Percentiles rank a stretch among this genome's conserved stretches.
Evolutionary conservation across 495 filamentous ascomycete species (phyloP).

Genomic region (Haplographium delicatum): DNA sequence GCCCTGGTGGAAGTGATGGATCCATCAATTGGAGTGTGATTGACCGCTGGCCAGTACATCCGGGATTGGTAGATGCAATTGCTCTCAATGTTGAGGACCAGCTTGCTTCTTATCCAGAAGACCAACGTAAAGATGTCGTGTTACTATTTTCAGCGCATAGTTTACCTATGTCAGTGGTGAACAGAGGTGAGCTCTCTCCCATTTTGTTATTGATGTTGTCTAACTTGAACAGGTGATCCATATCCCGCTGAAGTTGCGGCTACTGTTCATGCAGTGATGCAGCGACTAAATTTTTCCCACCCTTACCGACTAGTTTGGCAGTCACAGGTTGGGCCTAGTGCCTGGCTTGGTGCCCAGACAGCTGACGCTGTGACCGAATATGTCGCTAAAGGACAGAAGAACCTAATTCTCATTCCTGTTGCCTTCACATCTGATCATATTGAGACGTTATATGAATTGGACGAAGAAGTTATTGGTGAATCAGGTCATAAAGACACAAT

Average conservation of each 20-base stretch:
- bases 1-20: conserved; percentile 46
- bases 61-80: conserved; percentile 85
- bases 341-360: conserved; percentile 96
- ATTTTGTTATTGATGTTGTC: not conserved
- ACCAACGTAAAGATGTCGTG: conserved; percentile 71
- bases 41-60: conserved; percentile 91
- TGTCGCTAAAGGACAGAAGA: conserved; percentile 83
- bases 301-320: conserved; percentile 96
- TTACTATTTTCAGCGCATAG: conserved; percentile 94
- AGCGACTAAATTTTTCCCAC: conserved; percentile 77
- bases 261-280: conserved; percentile 96
- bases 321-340: conserved; percentile 90
- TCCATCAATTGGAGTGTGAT: conserved; percentile 95
- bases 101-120: conserved; percentile 75
- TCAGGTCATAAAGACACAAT: conserved; percentile 71
- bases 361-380: conserved; percentile 81
- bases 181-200: conserved; percentile 55
- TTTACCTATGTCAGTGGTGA: conserved; percentile 94
- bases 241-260: conserved; percentile 96
- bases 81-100: conserved; percentile 83
- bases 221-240: conserved; percentile 61
- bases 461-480: conserved; percentile 92
- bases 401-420: conserved; percentile 89
- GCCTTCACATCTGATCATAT: conserved; percentile 99
- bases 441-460: conserved; percentile 93